Conservation (phyloP, 2,329 filamentous ascomycete genomes). For the Ceratocystis huliohia region DNA sequence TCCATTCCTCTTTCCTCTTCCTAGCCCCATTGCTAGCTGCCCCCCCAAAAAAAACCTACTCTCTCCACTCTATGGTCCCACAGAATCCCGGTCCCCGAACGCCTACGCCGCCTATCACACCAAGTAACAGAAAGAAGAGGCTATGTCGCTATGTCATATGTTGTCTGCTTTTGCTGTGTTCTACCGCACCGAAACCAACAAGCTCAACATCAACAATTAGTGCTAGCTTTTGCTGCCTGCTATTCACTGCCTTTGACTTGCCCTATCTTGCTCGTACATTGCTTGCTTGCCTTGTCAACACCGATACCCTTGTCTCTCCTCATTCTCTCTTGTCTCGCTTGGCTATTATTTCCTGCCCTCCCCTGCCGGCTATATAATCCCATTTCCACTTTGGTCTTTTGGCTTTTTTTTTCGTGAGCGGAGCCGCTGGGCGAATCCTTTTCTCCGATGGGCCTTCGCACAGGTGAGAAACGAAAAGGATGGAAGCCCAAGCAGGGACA, state of each 20-base stretch:
- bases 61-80: constrained; percentile 17
- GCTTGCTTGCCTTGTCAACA: neutral
- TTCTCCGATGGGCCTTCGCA: neutral
- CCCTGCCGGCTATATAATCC: constrained; percentile 1
- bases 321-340: constrained; percentile 8
- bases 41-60: neutral
- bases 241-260: too few species aligned
- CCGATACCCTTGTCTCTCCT: constrained; percentile 8
- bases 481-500: neutral
- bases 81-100: constrained; percentile 15
- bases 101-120: constrained; percentile 12
- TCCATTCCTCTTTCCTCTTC: constrained; percentile 9
- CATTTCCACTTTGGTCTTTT: constrained; percentile 9
- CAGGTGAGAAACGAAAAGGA: neutral
- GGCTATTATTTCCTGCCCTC: constrained; percentile 2
- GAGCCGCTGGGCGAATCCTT: constrained; percentile 16
- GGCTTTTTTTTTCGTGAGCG: neutral
- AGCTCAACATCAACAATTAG: neutral
- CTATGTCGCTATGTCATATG: neutral
- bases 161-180: neutral
- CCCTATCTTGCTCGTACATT: too few species aligned
- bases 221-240: neutral
- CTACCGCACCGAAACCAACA: neutral
- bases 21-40: neutral
- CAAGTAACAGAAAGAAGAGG: neutral